Evolutionary conservation across 1,284 basidiomycete genomes (phyloP).

Genomic region (Schizopora paradoxa): DNA sequence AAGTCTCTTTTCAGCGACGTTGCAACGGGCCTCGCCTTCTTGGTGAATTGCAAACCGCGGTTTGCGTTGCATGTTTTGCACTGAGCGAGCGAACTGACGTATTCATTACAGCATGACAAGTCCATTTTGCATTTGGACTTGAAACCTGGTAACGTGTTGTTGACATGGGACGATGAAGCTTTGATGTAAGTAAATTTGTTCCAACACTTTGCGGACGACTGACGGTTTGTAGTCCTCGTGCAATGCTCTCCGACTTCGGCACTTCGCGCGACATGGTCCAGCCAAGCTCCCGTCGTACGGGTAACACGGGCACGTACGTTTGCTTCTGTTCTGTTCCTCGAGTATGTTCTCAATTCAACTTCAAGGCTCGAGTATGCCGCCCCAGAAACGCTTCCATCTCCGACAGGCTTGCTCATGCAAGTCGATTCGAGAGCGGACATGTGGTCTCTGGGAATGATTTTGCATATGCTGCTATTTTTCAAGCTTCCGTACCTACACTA

Average conservation of each 20-base stretch:
- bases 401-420: conserved; percentile 63
- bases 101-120: conserved; percentile 60
- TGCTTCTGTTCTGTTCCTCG: conserved; percentile 19
- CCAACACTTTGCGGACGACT: not conserved
- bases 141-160: conserved; percentile 88
- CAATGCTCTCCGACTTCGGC: conserved; percentile 92
- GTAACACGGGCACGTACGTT: conserved; percentile 90
- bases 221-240: conserved; percentile 52
- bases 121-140: conserved; percentile 88
- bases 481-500: conserved; percentile 73
- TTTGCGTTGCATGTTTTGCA: not conserved
- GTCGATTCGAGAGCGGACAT: conserved; percentile 87
- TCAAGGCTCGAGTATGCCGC: conserved; percentile 75
- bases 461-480: conserved; percentile 90
- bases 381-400: conserved; percentile 79
- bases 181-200: conserved; percentile 51
- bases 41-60: conserved; percentile 48
- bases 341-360: conserved; percentile 13
- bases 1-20: conserved; percentile 74
- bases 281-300: conserved; percentile 62
- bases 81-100: too few relatives aligned
- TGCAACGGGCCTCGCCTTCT: conserved; percentile 71
- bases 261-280: conserved; percentile 87
- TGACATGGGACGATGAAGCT: conserved; percentile 89
- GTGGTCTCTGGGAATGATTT: conserved; percentile 88